Evolutionary conservation across 768 basidiomycete genomes (phyloP).

Genomic region (Kwoniella pini): DNA sequence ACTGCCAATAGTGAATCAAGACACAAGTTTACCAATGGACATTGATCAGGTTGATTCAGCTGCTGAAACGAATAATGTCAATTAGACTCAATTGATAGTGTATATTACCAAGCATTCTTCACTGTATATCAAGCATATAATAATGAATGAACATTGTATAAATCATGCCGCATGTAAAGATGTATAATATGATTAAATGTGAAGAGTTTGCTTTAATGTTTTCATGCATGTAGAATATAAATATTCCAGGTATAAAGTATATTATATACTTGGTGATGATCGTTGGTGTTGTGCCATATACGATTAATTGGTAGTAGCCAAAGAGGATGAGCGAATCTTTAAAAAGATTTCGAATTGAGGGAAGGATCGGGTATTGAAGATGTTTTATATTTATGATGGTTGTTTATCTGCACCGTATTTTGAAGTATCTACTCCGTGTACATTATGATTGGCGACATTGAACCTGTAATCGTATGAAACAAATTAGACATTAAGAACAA

Average conservation of each 20-base stretch:
- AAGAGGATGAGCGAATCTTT: too few species aligned
- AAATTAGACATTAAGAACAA: too few species aligned
- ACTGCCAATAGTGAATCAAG: too few species aligned
- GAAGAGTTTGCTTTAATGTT: background rate
- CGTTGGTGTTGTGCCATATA: too few species aligned
- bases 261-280: background rate
- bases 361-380: background rate
- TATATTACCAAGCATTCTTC: background rate
- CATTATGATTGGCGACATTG: conserved; percentile 88
- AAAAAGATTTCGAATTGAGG: too few species aligned
- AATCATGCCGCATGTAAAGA: background rate
- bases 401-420: conserved; percentile 62
- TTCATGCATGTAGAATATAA: background rate
- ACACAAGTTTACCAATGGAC: too few species aligned
- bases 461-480: conserved; percentile 63
- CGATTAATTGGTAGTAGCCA: too few species aligned
- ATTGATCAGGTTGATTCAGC: too few species aligned
- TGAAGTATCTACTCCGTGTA: conserved; percentile 79
- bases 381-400: conserved; percentile 25
- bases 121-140: conserved; percentile 1
- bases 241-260: background rate
- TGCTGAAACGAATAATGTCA: background rate
- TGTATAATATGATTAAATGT: background rate
- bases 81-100: background rate
- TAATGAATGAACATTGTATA: too few species aligned